These are phyloP conservation scores for Clitoria ternatea DNA, from an alignment of 306 rosid species.

Conservation along the genomic window DNA sequence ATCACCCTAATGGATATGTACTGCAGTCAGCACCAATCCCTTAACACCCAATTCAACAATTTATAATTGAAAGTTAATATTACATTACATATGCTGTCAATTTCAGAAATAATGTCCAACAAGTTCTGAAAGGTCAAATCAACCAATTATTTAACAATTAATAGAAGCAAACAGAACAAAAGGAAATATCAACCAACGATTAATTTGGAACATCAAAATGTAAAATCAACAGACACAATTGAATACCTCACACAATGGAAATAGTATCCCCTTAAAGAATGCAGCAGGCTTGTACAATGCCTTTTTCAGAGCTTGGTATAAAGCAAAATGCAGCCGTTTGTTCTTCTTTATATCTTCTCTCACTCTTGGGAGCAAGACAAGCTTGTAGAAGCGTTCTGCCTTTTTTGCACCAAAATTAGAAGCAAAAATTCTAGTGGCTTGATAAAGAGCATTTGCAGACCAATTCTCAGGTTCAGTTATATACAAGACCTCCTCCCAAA, in stretches of 20 bases:
- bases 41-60: too few relatives aligned
- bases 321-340: constrained; percentile 77
- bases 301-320: constrained; percentile 83
- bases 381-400: constrained; percentile 78
- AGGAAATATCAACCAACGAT: not conserved
- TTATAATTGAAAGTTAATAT: too few relatives aligned
- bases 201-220: not conserved
- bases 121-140: too few relatives aligned
- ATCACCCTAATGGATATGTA: not conserved
- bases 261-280: constrained; percentile 76
- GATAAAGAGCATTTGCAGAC: constrained; percentile 91
- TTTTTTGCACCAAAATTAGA: constrained; percentile 70
- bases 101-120: too few relatives aligned
- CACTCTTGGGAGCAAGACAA: constrained; percentile 85
- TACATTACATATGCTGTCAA: too few relatives aligned
- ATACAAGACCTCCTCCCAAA: constrained; percentile 81
- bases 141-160: not conserved
- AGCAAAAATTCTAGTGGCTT: constrained; percentile 80
- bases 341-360: constrained; percentile 80
- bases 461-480: constrained; percentile 87
- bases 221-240: not conserved
- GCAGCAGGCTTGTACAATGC: constrained; percentile 89
- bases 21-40: too few relatives aligned
- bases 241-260: constrained; percentile 86
- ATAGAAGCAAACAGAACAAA: not conserved